phyloP scores from a whole-genome alignment of 306 rosid species.

The Geum urbanum region DNA sequence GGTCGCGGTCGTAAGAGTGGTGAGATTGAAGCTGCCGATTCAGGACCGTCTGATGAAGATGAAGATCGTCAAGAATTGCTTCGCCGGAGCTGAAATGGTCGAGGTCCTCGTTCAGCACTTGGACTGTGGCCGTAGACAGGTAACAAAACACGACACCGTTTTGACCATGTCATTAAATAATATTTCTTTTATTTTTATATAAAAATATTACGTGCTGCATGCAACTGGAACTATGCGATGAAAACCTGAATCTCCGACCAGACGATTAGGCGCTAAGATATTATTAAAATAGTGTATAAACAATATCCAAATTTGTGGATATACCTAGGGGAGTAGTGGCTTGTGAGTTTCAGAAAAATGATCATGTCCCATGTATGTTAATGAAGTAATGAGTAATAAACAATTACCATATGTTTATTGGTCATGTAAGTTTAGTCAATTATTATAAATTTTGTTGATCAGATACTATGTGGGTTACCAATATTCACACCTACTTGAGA shows the following conservation, averaged over 20 bases:
- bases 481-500: neutral
- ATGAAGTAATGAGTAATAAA: neutral
- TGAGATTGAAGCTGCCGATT: constrained; percentile 61
- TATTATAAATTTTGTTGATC: neutral
- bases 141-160: constrained; percentile 14
- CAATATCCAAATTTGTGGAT: no score
- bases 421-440: no score
- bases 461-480: constrained; percentile 12
- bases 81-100: constrained; percentile 67
- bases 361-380: neutral
- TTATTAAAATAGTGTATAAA: no score
- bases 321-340: no score
- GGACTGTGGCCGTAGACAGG: constrained; percentile 72
- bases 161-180: neutral
- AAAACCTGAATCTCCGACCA: no score
- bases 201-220: no score
- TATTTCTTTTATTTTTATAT: neutral
- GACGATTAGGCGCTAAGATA: no score
- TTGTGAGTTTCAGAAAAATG: no score
- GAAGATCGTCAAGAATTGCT: constrained; percentile 77
- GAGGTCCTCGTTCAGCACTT: constrained; percentile 57
- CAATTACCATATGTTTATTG: neutral
- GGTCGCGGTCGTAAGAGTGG: constrained; percentile 40
- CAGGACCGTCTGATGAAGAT: constrained; percentile 73
- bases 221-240: neutral